Conservation (phyloP, 768 basidiomycete genomes). For the Candolleomyces aberdarensis region DNA sequence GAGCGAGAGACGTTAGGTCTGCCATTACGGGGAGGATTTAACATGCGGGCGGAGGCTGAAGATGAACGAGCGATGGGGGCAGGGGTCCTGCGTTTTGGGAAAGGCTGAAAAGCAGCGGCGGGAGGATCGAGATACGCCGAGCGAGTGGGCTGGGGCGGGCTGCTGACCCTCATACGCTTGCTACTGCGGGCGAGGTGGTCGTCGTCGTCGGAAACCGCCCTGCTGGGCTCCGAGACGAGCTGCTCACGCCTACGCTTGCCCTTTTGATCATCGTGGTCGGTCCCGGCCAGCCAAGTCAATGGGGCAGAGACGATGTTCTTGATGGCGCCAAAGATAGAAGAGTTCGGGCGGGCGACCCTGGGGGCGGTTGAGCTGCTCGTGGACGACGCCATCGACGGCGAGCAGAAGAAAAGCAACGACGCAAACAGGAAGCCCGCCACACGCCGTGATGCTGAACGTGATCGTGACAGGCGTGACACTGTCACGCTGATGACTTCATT, state of each 20-base stretch:
- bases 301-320: slow-evolving; percentile 67
- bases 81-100: slow-evolving; percentile 20
- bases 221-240: slow-evolving; percentile 24
- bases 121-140: slow-evolving; percentile 55
- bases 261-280: slow-evolving; percentile 44
- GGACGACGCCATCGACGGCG: slow-evolving; percentile 36
- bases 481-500: slow-evolving; percentile 4
- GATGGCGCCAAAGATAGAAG: slow-evolving; percentile 59
- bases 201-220: slow-evolving; percentile 19
- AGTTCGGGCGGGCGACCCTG: slow-evolving; percentile 43
- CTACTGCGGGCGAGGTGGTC: slow-evolving; percentile 30
- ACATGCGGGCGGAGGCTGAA: slow-evolving; percentile 22
- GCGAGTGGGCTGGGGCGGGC: slow-evolving; percentile 38
- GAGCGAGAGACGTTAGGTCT: slow-evolving; percentile 25
- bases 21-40: slow-evolving; percentile 27
- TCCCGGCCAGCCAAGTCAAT: slow-evolving; percentile 52
- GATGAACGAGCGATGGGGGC: slow-evolving; percentile 23
- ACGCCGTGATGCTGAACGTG: not conserved
- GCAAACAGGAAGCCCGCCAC: slow-evolving; percentile 7
- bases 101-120: slow-evolving; percentile 36
- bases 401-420: slow-evolving; percentile 25
- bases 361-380: slow-evolving; percentile 25
- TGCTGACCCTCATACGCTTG: slow-evolving; percentile 54
- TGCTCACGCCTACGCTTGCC: slow-evolving; percentile 55
- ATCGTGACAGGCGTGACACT: not conserved